Evolutionary conservation across 2,329 filamentous ascomycete species (phyloP).

Genomic region (Fusarium mundagurra): DNA sequence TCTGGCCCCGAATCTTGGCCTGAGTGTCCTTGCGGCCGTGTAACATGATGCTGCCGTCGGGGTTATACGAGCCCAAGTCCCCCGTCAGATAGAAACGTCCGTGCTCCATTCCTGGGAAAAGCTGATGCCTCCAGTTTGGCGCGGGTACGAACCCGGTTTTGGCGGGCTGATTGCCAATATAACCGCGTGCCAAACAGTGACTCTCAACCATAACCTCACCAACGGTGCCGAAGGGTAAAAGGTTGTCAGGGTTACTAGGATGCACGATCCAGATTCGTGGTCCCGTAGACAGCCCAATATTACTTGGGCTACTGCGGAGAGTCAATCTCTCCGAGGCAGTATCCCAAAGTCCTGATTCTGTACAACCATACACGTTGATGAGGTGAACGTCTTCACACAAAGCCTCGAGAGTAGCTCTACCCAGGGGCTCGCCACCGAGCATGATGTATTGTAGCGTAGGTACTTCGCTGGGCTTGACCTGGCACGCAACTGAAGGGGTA

Average conservation of each 20-base stretch:
- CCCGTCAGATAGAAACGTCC: not conserved
- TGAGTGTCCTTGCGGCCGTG: conserved; percentile 2
- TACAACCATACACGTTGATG: conserved; percentile 19
- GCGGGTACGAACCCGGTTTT: not conserved
- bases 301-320: not conserved
- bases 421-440: conserved; percentile 18
- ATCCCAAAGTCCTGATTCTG: not conserved
- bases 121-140: not conserved
- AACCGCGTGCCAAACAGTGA: conserved; percentile 8
- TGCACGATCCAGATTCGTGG: conserved; percentile 21
- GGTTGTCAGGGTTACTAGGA: conserved; percentile 13
- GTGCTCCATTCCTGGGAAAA: not conserved
- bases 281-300: conserved; percentile 7
- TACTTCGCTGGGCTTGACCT: conserved; percentile 11
- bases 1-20: conserved; percentile 15
- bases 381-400: conserved; percentile 12
- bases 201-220: conserved; percentile 23
- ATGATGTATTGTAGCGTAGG: conserved; percentile 19
- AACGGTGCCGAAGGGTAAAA: conserved; percentile 14
- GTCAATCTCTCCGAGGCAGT: not conserved
- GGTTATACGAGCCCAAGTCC: not conserved
- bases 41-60: not conserved
- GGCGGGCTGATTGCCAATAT: conserved; percentile 1
- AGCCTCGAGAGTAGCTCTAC: conserved; percentile 10
- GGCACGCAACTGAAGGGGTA: conserved; percentile 16